Conservation (phyloP, 768 basidiomycete species). For the Clathrus columnatus region DNA sequence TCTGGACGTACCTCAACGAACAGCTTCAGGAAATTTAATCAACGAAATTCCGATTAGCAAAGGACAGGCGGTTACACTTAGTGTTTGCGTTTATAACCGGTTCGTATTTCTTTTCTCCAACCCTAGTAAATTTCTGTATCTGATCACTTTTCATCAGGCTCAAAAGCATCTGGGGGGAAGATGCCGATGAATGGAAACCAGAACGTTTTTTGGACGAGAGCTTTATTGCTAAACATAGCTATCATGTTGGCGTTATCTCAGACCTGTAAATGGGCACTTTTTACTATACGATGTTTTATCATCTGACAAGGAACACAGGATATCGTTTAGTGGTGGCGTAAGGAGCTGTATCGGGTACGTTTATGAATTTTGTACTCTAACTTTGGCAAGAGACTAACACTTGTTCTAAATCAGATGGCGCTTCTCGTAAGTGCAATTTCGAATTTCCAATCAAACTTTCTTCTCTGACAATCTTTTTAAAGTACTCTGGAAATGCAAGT, state of each 20-base stretch:
- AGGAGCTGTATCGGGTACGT: constrained; percentile 4
- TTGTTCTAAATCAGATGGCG: constrained; percentile 18
- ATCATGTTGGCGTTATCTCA: constrained; percentile 14
- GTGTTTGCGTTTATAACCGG: constrained; percentile 23
- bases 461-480: too few species aligned
- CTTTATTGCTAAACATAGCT: constrained; percentile 12
- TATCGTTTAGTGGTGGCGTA: background rate
- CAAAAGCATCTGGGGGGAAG: constrained; percentile 23
- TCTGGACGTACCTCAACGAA: constrained; percentile 23
- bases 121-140: background rate
- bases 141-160: constrained; percentile 10
- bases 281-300: background rate
- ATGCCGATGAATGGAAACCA: constrained; percentile 24
- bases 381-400: background rate
- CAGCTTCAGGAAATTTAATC: constrained; percentile 19
- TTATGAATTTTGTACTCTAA: background rate
- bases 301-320: background rate
- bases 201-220: constrained; percentile 16
- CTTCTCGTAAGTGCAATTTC: constrained; percentile 26
- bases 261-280: constrained; percentile 13
- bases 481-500: too few species aligned
- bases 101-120: background rate
- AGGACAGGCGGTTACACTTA: constrained; percentile 17
- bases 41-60: constrained; percentile 21
- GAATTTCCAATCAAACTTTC: too few species aligned